phyloP scores from a whole-genome alignment of 768 basidiomycete genomes.

The Boletus huronensis region DNA sequence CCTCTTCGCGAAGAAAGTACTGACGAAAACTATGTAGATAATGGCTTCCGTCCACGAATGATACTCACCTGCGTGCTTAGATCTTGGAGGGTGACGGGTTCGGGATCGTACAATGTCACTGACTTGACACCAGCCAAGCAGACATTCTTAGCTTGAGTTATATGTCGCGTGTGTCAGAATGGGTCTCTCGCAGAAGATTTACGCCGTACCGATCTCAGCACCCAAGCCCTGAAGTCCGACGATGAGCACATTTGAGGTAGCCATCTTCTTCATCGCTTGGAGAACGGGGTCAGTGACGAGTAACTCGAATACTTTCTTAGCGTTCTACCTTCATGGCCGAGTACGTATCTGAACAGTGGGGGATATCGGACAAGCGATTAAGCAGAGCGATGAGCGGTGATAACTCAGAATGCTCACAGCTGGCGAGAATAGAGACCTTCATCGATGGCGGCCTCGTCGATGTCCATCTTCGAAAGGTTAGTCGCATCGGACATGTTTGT shows the following conservation, averaged over 20 bases:
- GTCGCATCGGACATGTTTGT: conserved; percentile 36
- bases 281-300: conserved; percentile 16
- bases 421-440: conserved; percentile 93
- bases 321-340: conserved; percentile 85
- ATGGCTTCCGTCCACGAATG: background rate
- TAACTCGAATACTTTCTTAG: background rate
- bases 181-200: background rate
- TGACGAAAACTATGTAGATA: conserved; percentile 32
- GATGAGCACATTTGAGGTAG: conserved; percentile 89
- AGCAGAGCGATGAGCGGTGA: conserved; percentile 10
- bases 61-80: conserved; percentile 80
- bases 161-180: conserved; percentile 8
- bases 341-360: conserved; percentile 66
- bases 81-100: conserved; percentile 83
- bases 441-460: conserved; percentile 86
- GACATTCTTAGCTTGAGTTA: conserved; percentile 76
- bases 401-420: conserved; percentile 53
- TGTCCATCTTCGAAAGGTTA: conserved; percentile 64
- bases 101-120: conserved; percentile 93
- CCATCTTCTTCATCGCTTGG: conserved; percentile 98
- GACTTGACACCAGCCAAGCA: conserved; percentile 96
- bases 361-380: conserved; percentile 19
- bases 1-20: conserved; percentile 91
- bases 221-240: conserved; percentile 91
- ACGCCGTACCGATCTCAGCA: conserved; percentile 80